Base-by-base conservation (phyloP, 805 yeast genomes). In the Zygosaccharomyces lentus region DNA sequence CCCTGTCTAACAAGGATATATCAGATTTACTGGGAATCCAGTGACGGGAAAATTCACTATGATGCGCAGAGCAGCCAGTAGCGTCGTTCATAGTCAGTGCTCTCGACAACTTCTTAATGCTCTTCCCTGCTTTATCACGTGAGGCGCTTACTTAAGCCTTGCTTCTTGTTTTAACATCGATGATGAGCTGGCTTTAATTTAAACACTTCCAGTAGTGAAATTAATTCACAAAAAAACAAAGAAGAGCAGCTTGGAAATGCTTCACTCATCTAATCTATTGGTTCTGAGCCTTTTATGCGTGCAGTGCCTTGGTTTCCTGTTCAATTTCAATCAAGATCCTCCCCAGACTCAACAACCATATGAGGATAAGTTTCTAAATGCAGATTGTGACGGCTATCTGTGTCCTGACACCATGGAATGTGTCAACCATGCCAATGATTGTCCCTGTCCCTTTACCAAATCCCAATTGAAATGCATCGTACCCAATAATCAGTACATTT, bases 381-480 rank as follows among this genome's bases (percentile, higher is more conserved):
- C 62, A 49, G 67, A 71, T 2, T 93, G 99, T 60, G 65, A 67
- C 8, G 69, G 70, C 5, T 91, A 82, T 62, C 66, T 91, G 29
- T 93, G 99, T 61, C 87, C 87, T 3, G 95, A 82, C 54, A 87
- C 97, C 0, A 71, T 81, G 34, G 72, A 72, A 8, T 93, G 99
- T 69, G 99, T 87, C 0, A 72, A 74, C 1, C 57, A 66, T 1
- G 79, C 87, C 0, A 54, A 73, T 6, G 85, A 82, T 42, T 93
- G 99, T 63, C 96, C 97, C 1, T 93, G 99, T 63, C 88, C 87
- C 2, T 91, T 80, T 60, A 93, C 96, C 1, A 78, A 81, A 48
- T 82, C 95, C 1, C 96, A 91, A 62, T 58, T 86, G 50, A 84
- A 87, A 58, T 93, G 99, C 65, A 61, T 75, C 2, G 69, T 87